Percentiles rank a stretch among this genome's conserved stretches.
phyloP scores from a whole-genome alignment of 306 rosid genomes.

The Quercus gilva region DNA sequence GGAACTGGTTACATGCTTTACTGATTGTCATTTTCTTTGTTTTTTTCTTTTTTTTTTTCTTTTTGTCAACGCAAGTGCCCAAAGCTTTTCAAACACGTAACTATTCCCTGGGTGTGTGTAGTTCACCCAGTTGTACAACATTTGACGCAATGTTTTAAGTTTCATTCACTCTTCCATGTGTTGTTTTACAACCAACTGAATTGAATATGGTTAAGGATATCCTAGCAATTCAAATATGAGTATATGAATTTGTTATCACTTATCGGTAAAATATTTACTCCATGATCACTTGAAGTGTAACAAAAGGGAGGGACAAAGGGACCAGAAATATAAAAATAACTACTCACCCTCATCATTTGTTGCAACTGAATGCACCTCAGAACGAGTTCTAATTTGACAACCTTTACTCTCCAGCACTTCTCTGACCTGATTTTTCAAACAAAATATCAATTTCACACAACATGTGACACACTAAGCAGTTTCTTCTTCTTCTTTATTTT shows the following conservation, averaged over 20 bases:
- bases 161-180: not conserved
- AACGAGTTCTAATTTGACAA: conserved; percentile 49
- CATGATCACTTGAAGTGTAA: not conserved
- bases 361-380: conserved; percentile 52
- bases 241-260: not conserved
- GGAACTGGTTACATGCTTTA: too few species aligned
- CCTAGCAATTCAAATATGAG: not conserved
- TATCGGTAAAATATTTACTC: not conserved
- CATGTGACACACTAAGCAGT: not conserved
- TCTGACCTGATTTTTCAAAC: conserved; percentile 51
- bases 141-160: not conserved
- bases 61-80: too few species aligned
- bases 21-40: too few species aligned
- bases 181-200: not conserved
- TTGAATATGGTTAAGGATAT: not conserved
- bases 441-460: not conserved
- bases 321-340: conserved; percentile 1
- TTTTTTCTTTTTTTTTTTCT: too few species aligned
- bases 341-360: conserved; percentile 55
- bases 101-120: too few species aligned
- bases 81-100: too few species aligned
- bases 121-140: too few species aligned
- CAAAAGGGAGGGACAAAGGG: not conserved
- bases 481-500: not conserved
- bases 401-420: conserved; percentile 65